Conservation (phyloP, 495 filamentous ascomycete genomes). For the Cladorrhinum samala region DNA sequence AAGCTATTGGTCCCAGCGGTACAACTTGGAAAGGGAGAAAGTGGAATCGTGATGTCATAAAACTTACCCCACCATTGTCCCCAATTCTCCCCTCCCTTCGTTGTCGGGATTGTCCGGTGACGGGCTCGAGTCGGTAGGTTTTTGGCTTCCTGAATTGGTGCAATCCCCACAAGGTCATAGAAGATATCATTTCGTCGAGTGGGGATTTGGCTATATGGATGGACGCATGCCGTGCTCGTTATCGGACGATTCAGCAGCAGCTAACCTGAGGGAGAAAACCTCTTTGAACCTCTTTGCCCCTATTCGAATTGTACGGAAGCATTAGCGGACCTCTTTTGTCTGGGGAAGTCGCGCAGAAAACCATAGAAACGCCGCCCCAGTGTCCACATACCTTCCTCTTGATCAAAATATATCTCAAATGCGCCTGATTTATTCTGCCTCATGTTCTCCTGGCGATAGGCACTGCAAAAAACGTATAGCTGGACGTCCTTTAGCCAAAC, state of each 20-base stretch:
- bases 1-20: neutral
- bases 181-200: neutral
- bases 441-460: conserved; percentile 48
- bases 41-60: conserved; percentile 7
- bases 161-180: too few relatives aligned
- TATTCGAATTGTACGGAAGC: conserved; percentile 1
- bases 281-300: conserved; percentile 37
- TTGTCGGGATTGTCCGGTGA: too few relatives aligned
- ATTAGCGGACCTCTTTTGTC: too few relatives aligned
- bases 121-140: too few relatives aligned
- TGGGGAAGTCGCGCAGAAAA: neutral
- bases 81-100: too few relatives aligned
- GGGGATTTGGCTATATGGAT: neutral
- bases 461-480: conserved; percentile 55
- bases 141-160: too few relatives aligned
- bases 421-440: conserved; percentile 36
- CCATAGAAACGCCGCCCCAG: neutral
- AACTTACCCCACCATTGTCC: neutral
- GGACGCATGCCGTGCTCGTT: conserved; percentile 12
- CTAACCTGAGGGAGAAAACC: conserved; percentile 25
- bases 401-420: conserved; percentile 42
- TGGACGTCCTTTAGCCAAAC: conserved; percentile 57
- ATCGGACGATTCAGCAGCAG: conserved; percentile 24
- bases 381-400: conserved; percentile 29
- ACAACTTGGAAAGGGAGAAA: neutral